Conservation (phyloP, 345 rosid genomes). For the Eutrema heterophyllum region DNA sequence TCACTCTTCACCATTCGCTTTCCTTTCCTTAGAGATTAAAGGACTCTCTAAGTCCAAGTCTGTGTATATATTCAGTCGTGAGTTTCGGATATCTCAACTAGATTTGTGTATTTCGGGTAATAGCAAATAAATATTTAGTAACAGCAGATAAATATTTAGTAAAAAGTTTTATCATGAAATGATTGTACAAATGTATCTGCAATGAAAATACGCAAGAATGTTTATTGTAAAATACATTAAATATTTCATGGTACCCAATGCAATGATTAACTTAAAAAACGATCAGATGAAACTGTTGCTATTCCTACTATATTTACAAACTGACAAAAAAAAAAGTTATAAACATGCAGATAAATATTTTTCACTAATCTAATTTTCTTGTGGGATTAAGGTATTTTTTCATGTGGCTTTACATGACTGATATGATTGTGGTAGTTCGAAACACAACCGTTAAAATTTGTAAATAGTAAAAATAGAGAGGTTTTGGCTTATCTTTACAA, state of each 20-base stretch:
- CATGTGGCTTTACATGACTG: no score
- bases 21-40: neutral
- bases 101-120: neutral
- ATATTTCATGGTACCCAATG: no score
- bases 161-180: neutral
- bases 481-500: no score
- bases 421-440: no score
- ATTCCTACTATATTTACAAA: neutral
- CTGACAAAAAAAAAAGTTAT: neutral
- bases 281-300: neutral
- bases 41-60: slow-evolving; percentile 3
- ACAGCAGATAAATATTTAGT: neutral
- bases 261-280: neutral
- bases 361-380: neutral
- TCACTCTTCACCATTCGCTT: slow-evolving; percentile 17
- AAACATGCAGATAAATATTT: neutral
- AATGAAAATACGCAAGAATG: neutral
- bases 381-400: neutral
- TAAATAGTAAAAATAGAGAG: no score
- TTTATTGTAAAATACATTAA: no score
- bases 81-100: neutral
- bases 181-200: neutral
- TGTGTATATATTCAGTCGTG: neutral
- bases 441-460: no score
- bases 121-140: no score